Conservation (phyloP, 176 grass and related monocot species). For the Thalia dealbata region DNA sequence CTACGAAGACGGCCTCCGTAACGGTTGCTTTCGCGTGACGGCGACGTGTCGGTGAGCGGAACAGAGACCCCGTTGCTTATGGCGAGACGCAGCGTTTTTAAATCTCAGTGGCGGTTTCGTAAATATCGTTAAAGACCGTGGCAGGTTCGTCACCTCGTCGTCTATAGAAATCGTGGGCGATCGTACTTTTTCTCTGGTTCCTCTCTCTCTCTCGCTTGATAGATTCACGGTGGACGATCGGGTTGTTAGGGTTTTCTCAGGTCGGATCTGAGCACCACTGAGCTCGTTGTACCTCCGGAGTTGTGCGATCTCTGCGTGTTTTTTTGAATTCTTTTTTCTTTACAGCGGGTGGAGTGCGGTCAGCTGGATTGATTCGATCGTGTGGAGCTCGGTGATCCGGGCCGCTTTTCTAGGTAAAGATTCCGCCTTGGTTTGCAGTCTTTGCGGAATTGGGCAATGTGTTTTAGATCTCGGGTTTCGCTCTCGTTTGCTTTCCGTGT, state of each 20-base stretch:
- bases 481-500: neutral
- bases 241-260: conserved; percentile 33
- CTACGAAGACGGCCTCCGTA: neutral
- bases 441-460: conserved; percentile 18
- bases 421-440: conserved; percentile 26
- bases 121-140: neutral
- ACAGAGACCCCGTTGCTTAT: neutral
- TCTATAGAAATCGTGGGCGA: conserved; percentile 24
- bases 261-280: conserved; percentile 35
- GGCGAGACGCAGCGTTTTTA: neutral
- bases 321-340: too few relatives aligned
- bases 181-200: neutral
- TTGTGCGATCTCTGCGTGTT: conserved; percentile 16
- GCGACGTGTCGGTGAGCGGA: neutral
- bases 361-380: neutral
- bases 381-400: conserved; percentile 16
- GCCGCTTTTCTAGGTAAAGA: neutral
- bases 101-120: conserved; percentile 15
- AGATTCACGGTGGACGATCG: neutral
- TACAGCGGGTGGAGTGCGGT: conserved; percentile 2
- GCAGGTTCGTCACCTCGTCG: neutral
- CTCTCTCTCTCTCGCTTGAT: neutral
- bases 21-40: conserved; percentile 20
- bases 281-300: conserved; percentile 7
- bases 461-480: conserved; percentile 41